Conservation (phyloP, 148 eudicot genomes). For the Rhododendron vialii region DNA sequence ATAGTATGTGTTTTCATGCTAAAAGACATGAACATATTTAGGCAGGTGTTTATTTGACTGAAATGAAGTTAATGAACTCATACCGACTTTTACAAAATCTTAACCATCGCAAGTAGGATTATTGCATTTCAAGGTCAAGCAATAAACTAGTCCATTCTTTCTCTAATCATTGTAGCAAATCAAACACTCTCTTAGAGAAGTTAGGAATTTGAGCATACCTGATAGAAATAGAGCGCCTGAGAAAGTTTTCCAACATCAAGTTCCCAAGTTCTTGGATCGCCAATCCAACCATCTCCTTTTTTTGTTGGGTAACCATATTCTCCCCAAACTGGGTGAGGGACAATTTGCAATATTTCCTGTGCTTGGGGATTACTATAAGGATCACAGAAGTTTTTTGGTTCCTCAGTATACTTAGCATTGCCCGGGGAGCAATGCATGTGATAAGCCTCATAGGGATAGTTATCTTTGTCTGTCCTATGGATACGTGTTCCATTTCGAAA, state of each 20-base stretch:
- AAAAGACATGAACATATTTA: not conserved
- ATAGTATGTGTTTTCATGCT: not conserved
- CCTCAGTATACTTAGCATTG: slow-evolving; percentile 32
- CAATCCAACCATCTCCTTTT: slow-evolving; percentile 44
- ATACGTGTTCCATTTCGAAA: slow-evolving; percentile 30
- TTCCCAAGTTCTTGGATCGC: slow-evolving; percentile 41
- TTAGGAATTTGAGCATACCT: slow-evolving; percentile 17
- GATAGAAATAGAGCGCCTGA: slow-evolving; percentile 35
- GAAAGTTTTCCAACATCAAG: slow-evolving; percentile 47
- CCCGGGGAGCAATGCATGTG: slow-evolving; percentile 53
- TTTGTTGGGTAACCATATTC: slow-evolving; percentile 39
- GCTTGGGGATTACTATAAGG: slow-evolving; percentile 52
- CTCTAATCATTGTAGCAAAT: not conserved
- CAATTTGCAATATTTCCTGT: slow-evolving; percentile 46
- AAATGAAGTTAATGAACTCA: not conserved
- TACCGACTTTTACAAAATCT: not conserved
- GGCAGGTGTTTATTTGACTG: not conserved
- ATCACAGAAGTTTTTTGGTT: slow-evolving; percentile 27
- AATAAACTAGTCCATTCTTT: not conserved
- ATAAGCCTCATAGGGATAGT: slow-evolving; percentile 46
- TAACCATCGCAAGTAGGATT: not conserved
- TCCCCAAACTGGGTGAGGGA: slow-evolving; percentile 49
- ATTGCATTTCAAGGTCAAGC: not conserved
- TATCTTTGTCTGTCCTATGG: slow-evolving; percentile 26
- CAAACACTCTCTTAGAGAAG: not conserved